Percentiles rank a stretch among this genome's conserved stretches.
phyloP scores from a whole-genome alignment of 495 filamentous ascomycete species.

The Podospora anserina region DNA sequence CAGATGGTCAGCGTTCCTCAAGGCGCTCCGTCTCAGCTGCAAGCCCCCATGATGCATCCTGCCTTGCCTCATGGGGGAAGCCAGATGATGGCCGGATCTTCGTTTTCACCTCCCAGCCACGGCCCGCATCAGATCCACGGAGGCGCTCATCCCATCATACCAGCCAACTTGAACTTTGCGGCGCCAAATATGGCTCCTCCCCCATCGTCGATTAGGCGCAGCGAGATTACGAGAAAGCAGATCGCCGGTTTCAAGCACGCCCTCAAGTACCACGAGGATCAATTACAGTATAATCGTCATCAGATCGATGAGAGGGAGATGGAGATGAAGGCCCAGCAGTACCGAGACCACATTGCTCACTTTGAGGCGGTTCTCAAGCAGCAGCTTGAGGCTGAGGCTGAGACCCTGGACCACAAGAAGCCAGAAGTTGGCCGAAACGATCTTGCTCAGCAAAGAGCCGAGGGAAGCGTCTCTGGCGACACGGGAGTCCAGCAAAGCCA shows the following conservation, averaged over 20 bases:
- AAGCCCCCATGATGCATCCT: constrained; percentile 20
- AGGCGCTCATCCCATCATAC: constrained; percentile 13
- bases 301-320: constrained; percentile 50
- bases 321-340: constrained; percentile 29
- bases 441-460: constrained; percentile 6
- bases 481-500: neutral
- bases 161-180: constrained; percentile 26
- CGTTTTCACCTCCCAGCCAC: constrained; percentile 16
- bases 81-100: constrained; percentile 18
- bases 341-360: constrained; percentile 34
- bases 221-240: constrained; percentile 49
- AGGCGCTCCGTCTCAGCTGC: constrained; percentile 14
- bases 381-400: constrained; percentile 38
- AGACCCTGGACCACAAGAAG: constrained; percentile 24
- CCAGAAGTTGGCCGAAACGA: neutral
- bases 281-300: constrained; percentile 47
- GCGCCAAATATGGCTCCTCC: constrained; percentile 31
- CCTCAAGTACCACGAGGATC: constrained; percentile 46
- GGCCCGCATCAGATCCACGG: constrained; percentile 12
- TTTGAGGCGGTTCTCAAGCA: constrained; percentile 39
- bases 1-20: constrained; percentile 26
- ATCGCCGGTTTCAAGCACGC: constrained; percentile 43
- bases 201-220: constrained; percentile 45
- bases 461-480: neutral
- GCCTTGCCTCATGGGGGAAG: neutral